phyloP scores from a whole-genome alignment of 2,329 filamentous ascomycete genomes.

The Rhynchosporium graminicola region DNA sequence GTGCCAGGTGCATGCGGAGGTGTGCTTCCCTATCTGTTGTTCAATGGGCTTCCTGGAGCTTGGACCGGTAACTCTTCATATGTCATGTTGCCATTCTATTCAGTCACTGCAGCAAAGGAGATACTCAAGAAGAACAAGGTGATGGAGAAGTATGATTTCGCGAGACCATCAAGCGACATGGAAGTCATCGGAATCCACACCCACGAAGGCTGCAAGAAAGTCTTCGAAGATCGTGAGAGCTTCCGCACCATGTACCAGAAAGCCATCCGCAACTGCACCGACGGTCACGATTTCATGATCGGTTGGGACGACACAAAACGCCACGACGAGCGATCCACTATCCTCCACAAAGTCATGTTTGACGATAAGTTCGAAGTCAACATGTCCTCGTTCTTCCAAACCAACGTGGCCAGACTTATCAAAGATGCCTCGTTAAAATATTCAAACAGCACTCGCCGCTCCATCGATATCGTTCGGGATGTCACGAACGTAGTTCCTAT shows the following conservation, averaged over 20 bases:
- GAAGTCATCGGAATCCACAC: constrained; percentile 51
- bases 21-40: constrained; percentile 47
- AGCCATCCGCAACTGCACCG: constrained; percentile 45
- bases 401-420: constrained; percentile 47
- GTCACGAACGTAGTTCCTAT: constrained; percentile 63
- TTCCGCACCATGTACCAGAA: constrained; percentile 52
- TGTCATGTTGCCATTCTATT: constrained; percentile 53
- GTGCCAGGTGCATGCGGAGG: constrained; percentile 48
- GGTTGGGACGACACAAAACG: constrained; percentile 47
- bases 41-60: constrained; percentile 48
- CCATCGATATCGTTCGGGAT: constrained; percentile 52
- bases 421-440: constrained; percentile 49
- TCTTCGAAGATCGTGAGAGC: constrained; percentile 50
- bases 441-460: constrained; percentile 44
- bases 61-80: constrained; percentile 52
- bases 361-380: constrained; percentile 48
- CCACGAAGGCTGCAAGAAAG: constrained; percentile 50
- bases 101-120: constrained; percentile 48
- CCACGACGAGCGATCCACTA: constrained; percentile 45
- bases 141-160: constrained; percentile 48
- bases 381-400: constrained; percentile 47
- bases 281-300: constrained; percentile 50
- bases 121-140: constrained; percentile 51
- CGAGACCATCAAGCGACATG: constrained; percentile 45
- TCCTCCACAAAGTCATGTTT: constrained; percentile 49